A percentile compares a stretch with the other conserved stretches of the same genome.
Evolutionary conservation across 1,139 yeast species (phyloP).

Genomic region (Geotrichum citri-aurantii): DNA sequence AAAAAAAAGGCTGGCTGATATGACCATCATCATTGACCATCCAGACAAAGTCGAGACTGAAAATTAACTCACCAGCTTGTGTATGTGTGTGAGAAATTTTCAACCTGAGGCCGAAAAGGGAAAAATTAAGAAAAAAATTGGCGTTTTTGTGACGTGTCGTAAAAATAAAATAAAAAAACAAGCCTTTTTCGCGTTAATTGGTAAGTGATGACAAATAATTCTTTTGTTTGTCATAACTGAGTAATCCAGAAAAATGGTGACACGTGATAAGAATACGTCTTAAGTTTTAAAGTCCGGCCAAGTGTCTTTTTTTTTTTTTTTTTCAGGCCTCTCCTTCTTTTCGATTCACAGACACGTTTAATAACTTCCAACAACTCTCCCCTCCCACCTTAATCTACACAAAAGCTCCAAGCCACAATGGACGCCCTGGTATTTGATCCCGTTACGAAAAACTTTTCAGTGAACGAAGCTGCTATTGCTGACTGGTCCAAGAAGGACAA

Average conservation of each 20-base stretch:
- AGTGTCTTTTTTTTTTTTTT: neutral
- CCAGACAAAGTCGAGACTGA: neutral
- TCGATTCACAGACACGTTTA: neutral
- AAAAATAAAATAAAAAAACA: neutral
- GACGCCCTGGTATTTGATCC: slow-evolving; percentile 11
- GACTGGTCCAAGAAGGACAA: slow-evolving; percentile 5
- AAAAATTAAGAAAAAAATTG: neutral
- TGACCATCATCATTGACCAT: too few relatives aligned
- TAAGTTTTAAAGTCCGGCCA: neutral
- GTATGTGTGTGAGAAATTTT: neutral
- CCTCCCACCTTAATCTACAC: neutral
- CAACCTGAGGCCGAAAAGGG: neutral
- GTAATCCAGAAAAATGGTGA: neutral
- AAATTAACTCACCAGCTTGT: neutral
- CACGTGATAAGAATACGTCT: neutral
- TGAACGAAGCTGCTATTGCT: neutral
- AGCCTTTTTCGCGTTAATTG: neutral
- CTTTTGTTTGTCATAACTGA: too few relatives aligned
- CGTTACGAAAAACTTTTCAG: slow-evolving; percentile 9
- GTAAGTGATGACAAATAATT: neutral
- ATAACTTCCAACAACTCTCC: neutral
- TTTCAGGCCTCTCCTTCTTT: neutral
- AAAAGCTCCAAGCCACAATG: neutral
- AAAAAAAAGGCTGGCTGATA: too few relatives aligned
- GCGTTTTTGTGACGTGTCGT: neutral